Conservation (phyloP, 2,329 filamentous ascomycete genomes). For the Ramularia collo-cygni region DNA sequence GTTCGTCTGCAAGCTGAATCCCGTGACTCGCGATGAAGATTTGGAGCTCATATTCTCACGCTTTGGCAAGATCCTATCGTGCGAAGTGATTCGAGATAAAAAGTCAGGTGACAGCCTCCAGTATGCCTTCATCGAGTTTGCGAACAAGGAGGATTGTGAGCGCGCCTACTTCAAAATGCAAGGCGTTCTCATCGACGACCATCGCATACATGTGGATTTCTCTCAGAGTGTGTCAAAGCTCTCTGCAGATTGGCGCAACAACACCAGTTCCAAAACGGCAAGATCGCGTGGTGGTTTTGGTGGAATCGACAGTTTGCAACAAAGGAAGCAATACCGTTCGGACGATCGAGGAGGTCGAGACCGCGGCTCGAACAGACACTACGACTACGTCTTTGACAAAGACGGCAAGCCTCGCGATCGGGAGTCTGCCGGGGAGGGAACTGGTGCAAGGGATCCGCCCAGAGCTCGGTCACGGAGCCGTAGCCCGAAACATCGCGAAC, state of each 20-base stretch:
- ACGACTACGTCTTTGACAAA: slow-evolving; percentile 76
- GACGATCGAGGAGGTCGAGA: slow-evolving; percentile 36
- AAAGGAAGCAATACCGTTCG: slow-evolving; percentile 81
- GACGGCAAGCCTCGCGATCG: slow-evolving; percentile 33
- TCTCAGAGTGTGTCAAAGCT: slow-evolving; percentile 87
- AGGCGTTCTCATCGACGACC: slow-evolving; percentile 90
- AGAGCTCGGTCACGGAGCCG: slow-evolving; percentile 22
- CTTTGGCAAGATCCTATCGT: slow-evolving; percentile 90
- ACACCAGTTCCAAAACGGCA: slow-evolving; percentile 73
- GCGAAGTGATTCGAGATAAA: slow-evolving; percentile 90
- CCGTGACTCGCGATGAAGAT: slow-evolving; percentile 90
- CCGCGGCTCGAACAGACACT: slow-evolving; percentile 44
- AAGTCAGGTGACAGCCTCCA: slow-evolving; percentile 92
- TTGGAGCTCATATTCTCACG: slow-evolving; percentile 93
- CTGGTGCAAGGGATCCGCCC: slow-evolving; percentile 4
- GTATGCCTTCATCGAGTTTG: slow-evolving; percentile 96
- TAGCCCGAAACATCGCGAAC: slow-evolving; percentile 24
- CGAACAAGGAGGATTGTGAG: slow-evolving; percentile 87
- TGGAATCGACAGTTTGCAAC: slow-evolving; percentile 80
- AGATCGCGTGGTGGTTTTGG: slow-evolving; percentile 73
- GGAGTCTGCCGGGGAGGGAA: slow-evolving; percentile 11
- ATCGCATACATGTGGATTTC: slow-evolving; percentile 97
- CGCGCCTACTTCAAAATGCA: slow-evolving; percentile 99
- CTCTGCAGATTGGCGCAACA: slow-evolving; percentile 80
- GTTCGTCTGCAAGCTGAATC: slow-evolving; percentile 98